These are phyloP conservation scores for Sisymbrium altissimum DNA, from an alignment of 345 rosid species.

Conservation along the genomic window DNA sequence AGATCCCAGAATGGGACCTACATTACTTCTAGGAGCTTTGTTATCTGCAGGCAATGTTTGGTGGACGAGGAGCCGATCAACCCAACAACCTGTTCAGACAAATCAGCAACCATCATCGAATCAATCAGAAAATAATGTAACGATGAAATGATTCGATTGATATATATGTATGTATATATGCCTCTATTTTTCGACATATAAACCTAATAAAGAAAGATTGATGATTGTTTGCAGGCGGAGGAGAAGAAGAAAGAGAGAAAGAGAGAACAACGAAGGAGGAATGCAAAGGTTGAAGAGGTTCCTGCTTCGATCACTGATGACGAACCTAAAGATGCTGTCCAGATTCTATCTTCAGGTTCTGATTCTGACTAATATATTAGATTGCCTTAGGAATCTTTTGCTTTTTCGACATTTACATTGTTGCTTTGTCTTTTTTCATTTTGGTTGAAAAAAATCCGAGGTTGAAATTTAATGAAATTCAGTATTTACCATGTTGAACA, in stretches of 20 bases:
- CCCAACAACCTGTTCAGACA: slow-evolving; percentile 37
- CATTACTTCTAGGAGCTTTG: slow-evolving; percentile 74
- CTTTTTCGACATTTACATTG: background rate
- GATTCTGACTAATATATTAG: slow-evolving; percentile 44
- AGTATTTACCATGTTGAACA: background rate
- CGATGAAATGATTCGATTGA: background rate
- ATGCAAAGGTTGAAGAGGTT: slow-evolving; percentile 30
- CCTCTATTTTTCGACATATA: background rate
- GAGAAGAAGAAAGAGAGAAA: slow-evolving; percentile 44
- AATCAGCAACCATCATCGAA: slow-evolving; percentile 32
- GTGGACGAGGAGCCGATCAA: slow-evolving; percentile 59
- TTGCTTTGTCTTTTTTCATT: background rate
- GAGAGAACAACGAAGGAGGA: slow-evolving; percentile 38
- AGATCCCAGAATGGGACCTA: slow-evolving; percentile 85
- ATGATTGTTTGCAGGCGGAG: slow-evolving; percentile 31
- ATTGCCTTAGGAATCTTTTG: background rate
- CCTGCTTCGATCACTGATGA: slow-evolving; percentile 68
- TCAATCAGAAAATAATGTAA: slow-evolving; percentile 42
- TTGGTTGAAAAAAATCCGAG: background rate
- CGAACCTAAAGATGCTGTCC: slow-evolving; percentile 67
- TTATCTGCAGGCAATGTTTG: slow-evolving; percentile 65
- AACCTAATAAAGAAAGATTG: background rate
- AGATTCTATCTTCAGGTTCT: slow-evolving; percentile 63
- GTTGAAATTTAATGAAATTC: background rate
- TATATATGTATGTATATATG: background rate